Percentiles rank a stretch among this genome's conserved stretches.
Conservation (phyloP, 2,329 filamentous ascomycete species). For the Nigrospora oryzae region DNA sequence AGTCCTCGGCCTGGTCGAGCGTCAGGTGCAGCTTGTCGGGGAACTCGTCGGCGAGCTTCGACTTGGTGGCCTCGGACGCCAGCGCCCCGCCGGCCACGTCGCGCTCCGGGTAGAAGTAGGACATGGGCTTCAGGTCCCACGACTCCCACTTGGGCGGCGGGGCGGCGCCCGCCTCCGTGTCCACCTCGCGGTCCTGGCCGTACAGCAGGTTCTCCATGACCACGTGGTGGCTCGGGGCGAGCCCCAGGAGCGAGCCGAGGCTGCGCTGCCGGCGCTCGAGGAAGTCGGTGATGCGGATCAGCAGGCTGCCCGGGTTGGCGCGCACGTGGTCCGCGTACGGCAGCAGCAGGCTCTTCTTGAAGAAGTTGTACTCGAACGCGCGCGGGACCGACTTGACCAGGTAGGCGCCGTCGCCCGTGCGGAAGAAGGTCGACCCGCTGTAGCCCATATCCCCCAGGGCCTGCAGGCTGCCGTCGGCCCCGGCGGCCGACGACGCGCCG, state of each 20-base stretch:
- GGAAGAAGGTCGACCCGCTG: constrained; percentile 69
- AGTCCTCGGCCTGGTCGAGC: constrained; percentile 42
- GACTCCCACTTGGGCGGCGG: constrained; percentile 49
- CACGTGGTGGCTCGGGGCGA: constrained; percentile 63
- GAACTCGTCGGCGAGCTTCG: constrained; percentile 59
- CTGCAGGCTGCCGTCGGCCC: constrained; percentile 29
- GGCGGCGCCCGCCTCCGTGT: constrained; percentile 22
- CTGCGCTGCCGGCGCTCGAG: constrained; percentile 46
- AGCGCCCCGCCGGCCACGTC: constrained; percentile 59
- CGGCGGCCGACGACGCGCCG: constrained; percentile 14
- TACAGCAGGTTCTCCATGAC: constrained; percentile 70
- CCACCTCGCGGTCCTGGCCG: constrained; percentile 39
- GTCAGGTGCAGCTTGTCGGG: constrained; percentile 55
- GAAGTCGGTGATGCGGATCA: constrained; percentile 66
- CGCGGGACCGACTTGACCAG: constrained; percentile 65
- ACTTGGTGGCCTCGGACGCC: constrained; percentile 55
- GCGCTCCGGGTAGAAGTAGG: constrained; percentile 69
- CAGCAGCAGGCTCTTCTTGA: constrained; percentile 6
- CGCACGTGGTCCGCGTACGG: constrained; percentile 43
- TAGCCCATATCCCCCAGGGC: constrained; percentile 64
- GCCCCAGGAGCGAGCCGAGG: constrained; percentile 50
- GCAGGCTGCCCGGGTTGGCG: constrained; percentile 47
- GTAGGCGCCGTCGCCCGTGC: constrained; percentile 56
- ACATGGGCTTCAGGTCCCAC: constrained; percentile 66
- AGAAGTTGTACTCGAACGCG: constrained; percentile 50